A percentile compares a stretch with the other conserved stretches of the same genome.
These are phyloP conservation scores for Ramaria sp. DNA, from an alignment of 768 basidiomycete species.

Conservation along the genomic window DNA sequence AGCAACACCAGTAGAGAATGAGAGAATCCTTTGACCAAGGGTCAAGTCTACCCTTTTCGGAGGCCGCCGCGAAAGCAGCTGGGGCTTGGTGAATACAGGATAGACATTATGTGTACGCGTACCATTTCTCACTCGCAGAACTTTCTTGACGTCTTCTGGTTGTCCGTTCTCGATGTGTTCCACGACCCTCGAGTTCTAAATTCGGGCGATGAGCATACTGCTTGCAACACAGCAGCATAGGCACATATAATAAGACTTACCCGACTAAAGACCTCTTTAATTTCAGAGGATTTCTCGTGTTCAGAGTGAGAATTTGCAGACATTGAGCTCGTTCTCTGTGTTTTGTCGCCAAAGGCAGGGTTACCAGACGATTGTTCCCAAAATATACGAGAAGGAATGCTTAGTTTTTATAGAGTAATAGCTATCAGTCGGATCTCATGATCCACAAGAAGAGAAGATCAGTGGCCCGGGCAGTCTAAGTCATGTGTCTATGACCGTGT, in stretches of 20 bases:
- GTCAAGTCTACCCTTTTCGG: slow-evolving; percentile 13
- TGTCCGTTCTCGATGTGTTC: neutral
- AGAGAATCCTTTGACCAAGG: slow-evolving; percentile 18
- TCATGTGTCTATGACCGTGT: neutral
- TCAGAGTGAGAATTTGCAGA: neutral
- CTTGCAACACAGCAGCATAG: neutral
- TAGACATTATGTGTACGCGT: neutral
- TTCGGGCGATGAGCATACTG: neutral
- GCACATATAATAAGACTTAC: neutral
- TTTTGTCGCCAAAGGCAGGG: neutral
- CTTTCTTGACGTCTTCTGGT: slow-evolving; percentile 3
- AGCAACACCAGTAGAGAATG: slow-evolving; percentile 17
- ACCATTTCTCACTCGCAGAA: slow-evolving; percentile 11
- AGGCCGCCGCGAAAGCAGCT: slow-evolving; percentile 17
- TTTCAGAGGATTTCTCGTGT: slow-evolving; percentile 4
- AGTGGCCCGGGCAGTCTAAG: neutral
- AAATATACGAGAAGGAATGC: neutral
- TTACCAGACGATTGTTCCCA: neutral
- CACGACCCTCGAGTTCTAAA: neutral
- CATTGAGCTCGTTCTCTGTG: neutral
- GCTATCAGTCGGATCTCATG: neutral
- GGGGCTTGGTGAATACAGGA: neutral
- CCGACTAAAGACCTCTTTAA: neutral
- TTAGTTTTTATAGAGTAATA: neutral
- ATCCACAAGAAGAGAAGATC: neutral